Evolutionary conservation across 495 filamentous ascomycete genomes (phyloP), one percentile per base, ranked within the genome.

Genomic region (Xylaria longipes): DNA sequence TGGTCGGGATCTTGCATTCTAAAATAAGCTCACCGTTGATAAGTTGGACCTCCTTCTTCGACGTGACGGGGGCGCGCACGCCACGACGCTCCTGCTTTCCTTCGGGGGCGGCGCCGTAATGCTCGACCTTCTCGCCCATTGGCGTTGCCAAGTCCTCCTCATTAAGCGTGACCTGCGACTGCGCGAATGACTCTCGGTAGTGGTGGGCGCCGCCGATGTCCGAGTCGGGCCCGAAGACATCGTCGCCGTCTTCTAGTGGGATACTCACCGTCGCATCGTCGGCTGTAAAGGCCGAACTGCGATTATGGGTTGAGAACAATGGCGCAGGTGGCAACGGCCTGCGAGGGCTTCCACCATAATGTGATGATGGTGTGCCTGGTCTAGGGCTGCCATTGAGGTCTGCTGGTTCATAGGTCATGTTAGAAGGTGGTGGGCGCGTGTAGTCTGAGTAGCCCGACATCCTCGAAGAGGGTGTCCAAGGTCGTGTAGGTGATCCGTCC

Each of bases 1-100:
- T 99, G 0, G 97, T 98, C 1, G 97, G 97, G 62, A 99, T 98
- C 80, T 98, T 98, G 86, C 97, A 98, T 84, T 99, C 97, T 22
- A 99, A 85, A 67, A 99, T 95, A 45, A 99, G 89, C 81, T 98
- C 94, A 77, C 97, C 97, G 78, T 98, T 98, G 86, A 98, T 94
- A 4, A 99, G 88, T 71, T 92, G 89, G 31, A 99, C 97, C 82
- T 98, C 94, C 72, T 96, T 97, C 84, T 93, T 96, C 29, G 91
- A 87, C 89, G 97, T 95, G 75, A 96, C 93, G 2, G 94, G 93
- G 46, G 92, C 86, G 67, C 96, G 89, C 54, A 97, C 93, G 37
- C 94, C 91, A 70, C 92, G 87, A 15, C 96, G 91, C 76, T 91
- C 89, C 79, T 98, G 97, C 68, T 91, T 91, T 12, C 91, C 93